Percentiles rank a stretch among this genome's conserved stretches.
Evolutionary conservation across 257 asterid genomes (phyloP).

Genomic region (Anisodus acutangulus): DNA sequence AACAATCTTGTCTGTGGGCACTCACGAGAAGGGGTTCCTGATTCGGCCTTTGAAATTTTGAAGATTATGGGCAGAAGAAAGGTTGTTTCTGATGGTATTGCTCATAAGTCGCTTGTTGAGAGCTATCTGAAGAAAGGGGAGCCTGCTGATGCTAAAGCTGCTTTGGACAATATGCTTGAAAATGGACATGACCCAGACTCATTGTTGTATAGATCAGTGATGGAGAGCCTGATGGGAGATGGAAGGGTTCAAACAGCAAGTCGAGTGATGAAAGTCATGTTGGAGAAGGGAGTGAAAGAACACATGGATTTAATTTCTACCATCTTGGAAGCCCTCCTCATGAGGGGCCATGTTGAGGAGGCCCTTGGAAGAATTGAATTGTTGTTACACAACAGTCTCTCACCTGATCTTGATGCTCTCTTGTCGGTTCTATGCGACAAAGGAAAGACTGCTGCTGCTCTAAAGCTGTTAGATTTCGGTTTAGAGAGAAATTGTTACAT

Average conservation of each 20-base stretch:
- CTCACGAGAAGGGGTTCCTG: slow-evolving; percentile 76
- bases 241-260: slow-evolving; percentile 95
- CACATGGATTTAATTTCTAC: slow-evolving; percentile 69
- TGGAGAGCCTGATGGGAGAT: slow-evolving; percentile 86
- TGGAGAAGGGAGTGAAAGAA: slow-evolving; percentile 81
- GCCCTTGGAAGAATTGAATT: slow-evolving; percentile 86
- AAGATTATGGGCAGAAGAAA: slow-evolving; percentile 75
- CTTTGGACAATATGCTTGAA: slow-evolving; percentile 87
- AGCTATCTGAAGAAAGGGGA: slow-evolving; percentile 75
- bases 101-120: slow-evolving; percentile 63
- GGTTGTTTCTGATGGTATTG: slow-evolving; percentile 55
- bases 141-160: slow-evolving; percentile 80
- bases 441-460: slow-evolving; percentile 78
- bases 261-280: slow-evolving; percentile 88
- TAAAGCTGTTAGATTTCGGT: slow-evolving; percentile 74
- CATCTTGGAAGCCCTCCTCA: slow-evolving; percentile 74
- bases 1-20: slow-evolving; percentile 74
- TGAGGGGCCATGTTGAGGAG: slow-evolving; percentile 97
- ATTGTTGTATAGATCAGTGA: slow-evolving; percentile 67
- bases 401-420: slow-evolving; percentile 65
- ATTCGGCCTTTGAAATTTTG: slow-evolving; percentile 70
- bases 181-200: slow-evolving; percentile 81
- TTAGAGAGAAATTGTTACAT: slow-evolving; percentile 64
- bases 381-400: slow-evolving; percentile 68
- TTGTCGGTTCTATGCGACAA: slow-evolving; percentile 68